Conservation (phyloP, 163 green algal species). For the Prototheca wickerhamii region DNA sequence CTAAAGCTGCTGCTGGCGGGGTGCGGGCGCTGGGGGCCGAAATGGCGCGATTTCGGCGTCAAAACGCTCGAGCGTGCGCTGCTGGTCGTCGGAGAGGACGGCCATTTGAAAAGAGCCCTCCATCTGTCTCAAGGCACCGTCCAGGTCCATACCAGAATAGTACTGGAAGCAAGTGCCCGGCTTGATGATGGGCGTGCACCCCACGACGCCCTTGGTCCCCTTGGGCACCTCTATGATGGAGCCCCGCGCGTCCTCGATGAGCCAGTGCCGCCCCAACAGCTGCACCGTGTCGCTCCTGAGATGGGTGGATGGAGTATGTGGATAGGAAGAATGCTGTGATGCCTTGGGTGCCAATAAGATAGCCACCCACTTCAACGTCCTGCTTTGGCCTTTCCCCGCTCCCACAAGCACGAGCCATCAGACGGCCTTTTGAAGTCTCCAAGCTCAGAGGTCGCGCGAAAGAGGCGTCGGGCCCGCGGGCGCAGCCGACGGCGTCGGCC, state of each 20-base stretch:
- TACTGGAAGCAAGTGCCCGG: conserved; percentile 54
- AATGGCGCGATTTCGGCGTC: conserved; percentile 29
- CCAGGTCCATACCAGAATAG: conserved; percentile 39
- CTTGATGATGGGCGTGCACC: conserved; percentile 35
- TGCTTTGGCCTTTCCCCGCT: too few species aligned
- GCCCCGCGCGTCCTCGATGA: conserved; percentile 23
- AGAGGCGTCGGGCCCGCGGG: neutral
- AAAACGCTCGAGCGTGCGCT: conserved; percentile 7
- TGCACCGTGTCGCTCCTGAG: conserved; percentile 34
- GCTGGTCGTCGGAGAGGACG: conserved; percentile 14
- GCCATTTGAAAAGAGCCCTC: conserved; percentile 36
- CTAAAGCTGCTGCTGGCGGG: too few species aligned
- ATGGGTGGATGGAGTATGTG: neutral
- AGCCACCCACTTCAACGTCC: too few species aligned
- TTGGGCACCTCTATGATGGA: conserved; percentile 15
- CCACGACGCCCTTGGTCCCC: conserved; percentile 28
- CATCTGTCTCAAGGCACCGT: conserved; percentile 23
- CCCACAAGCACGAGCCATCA: conserved; percentile 1
- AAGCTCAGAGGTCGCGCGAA: neutral
- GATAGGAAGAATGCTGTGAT: too few species aligned
- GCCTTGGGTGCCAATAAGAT: too few species aligned
- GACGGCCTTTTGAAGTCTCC: conserved; percentile 2
- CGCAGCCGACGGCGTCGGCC: too few species aligned
- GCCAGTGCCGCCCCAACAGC: conserved; percentile 41
- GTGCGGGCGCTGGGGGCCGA: neutral